These are phyloP conservation scores for Penicillium fuscoglaucum DNA, from an alignment of 2,329 filamentous ascomycete species.

Conservation along the genomic window DNA sequence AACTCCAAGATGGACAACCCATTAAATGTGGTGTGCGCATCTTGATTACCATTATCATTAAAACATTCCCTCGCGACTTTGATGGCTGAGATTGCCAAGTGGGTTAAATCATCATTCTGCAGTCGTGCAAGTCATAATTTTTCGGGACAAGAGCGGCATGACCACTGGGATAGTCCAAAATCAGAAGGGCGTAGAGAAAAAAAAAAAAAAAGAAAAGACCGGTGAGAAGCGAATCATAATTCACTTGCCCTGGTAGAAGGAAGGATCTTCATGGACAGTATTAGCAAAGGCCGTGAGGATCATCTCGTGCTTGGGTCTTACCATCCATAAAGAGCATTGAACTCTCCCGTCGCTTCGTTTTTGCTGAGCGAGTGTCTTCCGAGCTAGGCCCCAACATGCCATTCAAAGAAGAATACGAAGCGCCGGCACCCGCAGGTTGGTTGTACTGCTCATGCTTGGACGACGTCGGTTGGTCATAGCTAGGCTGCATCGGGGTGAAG, in stretches of 20 bases:
- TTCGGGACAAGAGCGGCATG: conserved; percentile 20
- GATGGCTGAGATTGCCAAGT: conserved; percentile 21
- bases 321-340: conserved; percentile 49
- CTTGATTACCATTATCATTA: conserved; percentile 41
- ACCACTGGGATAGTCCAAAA: conserved; percentile 12
- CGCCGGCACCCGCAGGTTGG: conserved; percentile 21
- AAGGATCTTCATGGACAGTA: conserved; percentile 1
- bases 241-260: conserved; percentile 19
- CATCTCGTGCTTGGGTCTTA: neutral
- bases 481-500: conserved; percentile 53
- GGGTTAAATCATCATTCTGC: conserved; percentile 32
- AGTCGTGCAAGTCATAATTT: conserved; percentile 32
- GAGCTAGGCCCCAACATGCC: conserved; percentile 43
- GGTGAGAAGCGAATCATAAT: conserved; percentile 1
- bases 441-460: conserved; percentile 33
- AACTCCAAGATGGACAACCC: conserved; percentile 13
- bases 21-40: conserved; percentile 14
- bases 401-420: conserved; percentile 34
- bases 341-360: conserved; percentile 51
- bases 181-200: neutral
- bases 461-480: conserved; percentile 45
- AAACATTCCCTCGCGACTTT: conserved; percentile 27
- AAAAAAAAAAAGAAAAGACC: neutral
- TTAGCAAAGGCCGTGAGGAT: neutral
- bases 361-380: conserved; percentile 39